Base-by-base conservation (phyloP, 768 basidiomycete species). In the Mrakia hoshinonis region DNA sequence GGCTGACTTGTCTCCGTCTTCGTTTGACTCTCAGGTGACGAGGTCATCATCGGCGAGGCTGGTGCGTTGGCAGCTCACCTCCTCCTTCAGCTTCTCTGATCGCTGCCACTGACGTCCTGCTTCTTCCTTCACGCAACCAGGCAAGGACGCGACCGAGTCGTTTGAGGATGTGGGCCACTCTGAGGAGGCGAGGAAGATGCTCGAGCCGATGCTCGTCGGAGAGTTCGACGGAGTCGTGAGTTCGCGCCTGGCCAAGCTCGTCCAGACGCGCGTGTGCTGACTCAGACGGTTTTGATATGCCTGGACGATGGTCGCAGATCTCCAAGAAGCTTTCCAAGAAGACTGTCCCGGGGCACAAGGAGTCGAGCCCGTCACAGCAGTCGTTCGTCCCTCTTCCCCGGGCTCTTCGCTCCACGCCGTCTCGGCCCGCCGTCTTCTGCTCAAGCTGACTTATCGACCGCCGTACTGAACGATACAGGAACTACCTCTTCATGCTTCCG, bases 141-240 rank as follows among this genome's bases (percentile, higher is more conserved):
- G 76, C 51, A 58, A 55, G 68, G 93, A 98, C 79, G 94, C 95
- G 29, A 94, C 95, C 43, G 96, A 97, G 77, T 92, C 96, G 7
- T 99, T 99, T 77, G 95, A 98, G 82, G 96, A 99, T 79, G 95
- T 99, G 38, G 96, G 96, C 38, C 96, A 98, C 85, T 97, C 94
- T 0, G 95, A 98, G 76, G 96, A 99, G 81, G 96, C 96, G 31
- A 87, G 96, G 66, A 88, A 84, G 15, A 84, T 94, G 71, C 84
- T 98, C 66, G 85, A 85, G 22, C 87, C 80, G 74, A 86, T 96
- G 85, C 81, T 86, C 51, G 83, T 96, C 65, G 94, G 94, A 67
- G 85, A 89, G 0, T 91, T 94, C 75, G 89, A 90, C 78, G 83
- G 87, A 76, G 83, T 81, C 75, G 83, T 82, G 62, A 69, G 80